Evolutionary conservation across 345 rosid species (phyloP), one percentile per base, ranked within the genome.

Genomic region (Garcia nutans): DNA sequence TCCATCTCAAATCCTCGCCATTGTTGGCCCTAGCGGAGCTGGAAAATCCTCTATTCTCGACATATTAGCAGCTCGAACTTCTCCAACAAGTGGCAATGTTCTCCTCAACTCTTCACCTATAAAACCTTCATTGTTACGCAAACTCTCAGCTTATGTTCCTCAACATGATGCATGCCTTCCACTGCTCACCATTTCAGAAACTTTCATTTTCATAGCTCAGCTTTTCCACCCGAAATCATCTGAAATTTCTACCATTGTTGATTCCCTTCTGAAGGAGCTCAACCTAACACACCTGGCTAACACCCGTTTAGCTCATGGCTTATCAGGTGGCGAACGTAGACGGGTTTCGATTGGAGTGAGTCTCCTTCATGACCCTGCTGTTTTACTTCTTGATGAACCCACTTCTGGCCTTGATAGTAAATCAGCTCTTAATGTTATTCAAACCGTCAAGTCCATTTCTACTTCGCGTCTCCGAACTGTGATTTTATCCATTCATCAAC

Each of bases 21-120:
- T 95, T 9, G 99, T 95, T 59, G 99, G 99, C 74, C 99, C 97
- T 0, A 91, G 96, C 47, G 97, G 97, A n/a, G 97, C 97, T 10
- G 99, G 97, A 37, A 95, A 95, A 79, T 95, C 99, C 55, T 91
- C 99, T 37, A 96, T 95, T 37, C 96, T 95, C 4, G 99, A 95
- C 82, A 95, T 95, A 61, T 84, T 95, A 23, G 97, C 99, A 3
- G 87, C 97, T 11, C 84, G 92, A 71, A 91, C 90, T 19, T 86
- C 97, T 6, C 93, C 99, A 5, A 81, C 97, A n/a, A 73, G 71
- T 11, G 99, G 99, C 56, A 70, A 83, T 33, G 84, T 95, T 74
- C 84, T 88, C 33, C 88, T 95, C 74, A 91, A 93, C 81, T 87
- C 93, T 37, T 55, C 86, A 60, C 94, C 96, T 2, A 81, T 95